Percentiles rank a stretch among this genome's conserved stretches.
These are phyloP conservation scores for Bauhinia variegata DNA, from an alignment of 306 rosid genomes.

Conservation along the genomic window DNA sequence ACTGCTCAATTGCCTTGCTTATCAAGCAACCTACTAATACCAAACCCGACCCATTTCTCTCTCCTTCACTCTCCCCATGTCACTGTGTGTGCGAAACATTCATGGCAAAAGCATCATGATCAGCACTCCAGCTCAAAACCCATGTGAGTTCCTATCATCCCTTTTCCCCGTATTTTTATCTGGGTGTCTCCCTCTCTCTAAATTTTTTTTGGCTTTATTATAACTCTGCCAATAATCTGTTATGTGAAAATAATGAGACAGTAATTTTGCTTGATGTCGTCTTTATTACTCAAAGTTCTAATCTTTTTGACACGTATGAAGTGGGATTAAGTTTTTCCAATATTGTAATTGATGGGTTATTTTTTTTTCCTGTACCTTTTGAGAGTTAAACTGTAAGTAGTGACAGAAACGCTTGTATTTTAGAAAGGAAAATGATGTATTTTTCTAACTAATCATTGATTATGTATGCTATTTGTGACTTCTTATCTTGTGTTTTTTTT, in stretches of 20 bases:
- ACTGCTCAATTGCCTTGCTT: conserved; percentile 80
- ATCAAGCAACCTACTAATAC: conserved; percentile 73
- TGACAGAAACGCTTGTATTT: conserved; percentile 10
- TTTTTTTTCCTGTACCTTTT: neutral
- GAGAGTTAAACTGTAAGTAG: conserved; percentile 13
- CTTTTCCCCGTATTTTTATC: conserved; percentile 41
- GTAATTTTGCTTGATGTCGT: conserved; percentile 46
- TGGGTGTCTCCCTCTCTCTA: conserved; percentile 33
- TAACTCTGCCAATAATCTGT: too few species aligned
- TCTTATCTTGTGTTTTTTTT: too few species aligned
- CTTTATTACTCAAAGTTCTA: conserved; percentile 47
- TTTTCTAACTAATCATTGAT: neutral
- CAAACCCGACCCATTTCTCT: conserved; percentile 39
- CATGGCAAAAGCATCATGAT: conserved; percentile 89
- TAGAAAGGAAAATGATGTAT: neutral
- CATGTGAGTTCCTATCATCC: conserved; percentile 80
- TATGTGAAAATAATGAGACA: conserved; percentile 28
- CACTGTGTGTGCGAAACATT: conserved; percentile 53
- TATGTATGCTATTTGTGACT: neutral
- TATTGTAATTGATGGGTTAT: too few species aligned
- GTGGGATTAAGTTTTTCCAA: neutral
- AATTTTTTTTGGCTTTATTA: conserved; percentile 26
- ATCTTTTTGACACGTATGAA: conserved; percentile 29
- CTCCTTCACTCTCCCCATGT: conserved; percentile 41
- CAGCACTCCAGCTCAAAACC: conserved; percentile 78